Evolutionary conservation across 805 yeast genomes (phyloP).

Genomic region (Tetrapisispora iriomotensis): DNA sequence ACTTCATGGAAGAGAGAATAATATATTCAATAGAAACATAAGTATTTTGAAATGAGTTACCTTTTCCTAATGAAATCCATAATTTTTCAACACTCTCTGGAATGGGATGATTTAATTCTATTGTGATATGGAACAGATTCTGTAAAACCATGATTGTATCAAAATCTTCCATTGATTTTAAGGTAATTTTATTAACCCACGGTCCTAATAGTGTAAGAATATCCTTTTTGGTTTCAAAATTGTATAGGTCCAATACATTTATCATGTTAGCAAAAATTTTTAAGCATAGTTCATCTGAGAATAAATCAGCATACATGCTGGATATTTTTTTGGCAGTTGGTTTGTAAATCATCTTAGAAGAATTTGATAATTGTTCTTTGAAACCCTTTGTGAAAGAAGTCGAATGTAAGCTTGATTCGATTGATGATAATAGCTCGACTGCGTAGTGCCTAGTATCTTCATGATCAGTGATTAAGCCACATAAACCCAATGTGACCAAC

Average conservation of each 20-base stretch:
- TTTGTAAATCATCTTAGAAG: constrained; percentile 75
- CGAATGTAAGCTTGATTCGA: constrained; percentile 52
- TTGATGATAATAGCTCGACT: constrained; percentile 52
- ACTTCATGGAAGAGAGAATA: constrained; percentile 53
- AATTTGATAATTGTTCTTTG: constrained; percentile 61
- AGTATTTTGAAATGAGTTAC: constrained; percentile 56
- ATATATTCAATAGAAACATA: constrained; percentile 64
- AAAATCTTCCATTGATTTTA: constrained; percentile 39
- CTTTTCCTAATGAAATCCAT: constrained; percentile 90
- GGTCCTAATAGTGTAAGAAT: constrained; percentile 74
- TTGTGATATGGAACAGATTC: constrained; percentile 77
- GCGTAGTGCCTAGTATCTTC: constrained; percentile 63
- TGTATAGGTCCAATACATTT: constrained; percentile 53
- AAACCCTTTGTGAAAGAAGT: constrained; percentile 47
- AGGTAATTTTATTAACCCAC: constrained; percentile 81
- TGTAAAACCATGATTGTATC: constrained; percentile 60
- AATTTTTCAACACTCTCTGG: constrained; percentile 86
- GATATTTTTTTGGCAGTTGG: constrained; percentile 77
- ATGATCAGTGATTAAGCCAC: constrained; percentile 68
- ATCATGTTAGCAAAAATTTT: constrained; percentile 63
- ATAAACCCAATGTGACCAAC: constrained; percentile 62
- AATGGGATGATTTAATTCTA: constrained; percentile 60
- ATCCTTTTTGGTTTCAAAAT: constrained; percentile 58
- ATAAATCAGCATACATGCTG: constrained; percentile 51
- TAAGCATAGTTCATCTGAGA: constrained; percentile 50